Evolutionary conservation across 352 stramenopile species (phyloP), one percentile per base, ranked within the genome.

Genomic region (Phytopythium delawarense): DNA sequence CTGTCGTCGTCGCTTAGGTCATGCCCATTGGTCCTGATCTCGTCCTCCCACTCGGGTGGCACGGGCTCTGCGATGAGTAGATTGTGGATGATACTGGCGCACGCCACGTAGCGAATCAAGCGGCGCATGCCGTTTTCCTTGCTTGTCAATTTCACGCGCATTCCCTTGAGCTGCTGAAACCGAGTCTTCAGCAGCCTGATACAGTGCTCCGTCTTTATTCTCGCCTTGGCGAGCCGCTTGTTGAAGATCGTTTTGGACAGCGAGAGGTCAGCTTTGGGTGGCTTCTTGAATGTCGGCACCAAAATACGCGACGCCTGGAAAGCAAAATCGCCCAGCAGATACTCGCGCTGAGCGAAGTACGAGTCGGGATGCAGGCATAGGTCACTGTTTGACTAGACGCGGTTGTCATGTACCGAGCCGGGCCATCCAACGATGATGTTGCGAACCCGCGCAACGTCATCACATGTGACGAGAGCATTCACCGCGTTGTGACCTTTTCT

Each of bases 381-480:
- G 0, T 45, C 4, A 21, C 35, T 46, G 23, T 66, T 79, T 0
- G 37, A 8, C 61, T 59, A 76, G 0, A 75, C 64, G 15, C 66
- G 64, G 37, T 80, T 75, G 49, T 76, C 72, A 15, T 80, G 66
- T 2, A 65, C 58, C 2, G 57, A 66, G 16, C 68, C 64, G 8
- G 72, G 63, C 65, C 69, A 81, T 0, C 63, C 70, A 1, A 73
- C 57, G 0, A 72, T 37, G 12, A 66, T 46, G n/a, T 49, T 78
- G 0, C 64, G 51, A 15, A 74, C 54, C 1, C 63, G 32, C 0
- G 59, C 62, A 13, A 64, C 6, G 30, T 81, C 60, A 28, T 76
- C 66, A 30, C 65, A 76, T n/a, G 62, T 62, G 9, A 72, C 51
- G 0, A 74, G 37, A 2, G 63, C 63, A 37, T 69, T 67, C 0